These are phyloP conservation scores for Malus asiatica DNA, from an alignment of 306 rosid genomes.

Conservation along the genomic window DNA sequence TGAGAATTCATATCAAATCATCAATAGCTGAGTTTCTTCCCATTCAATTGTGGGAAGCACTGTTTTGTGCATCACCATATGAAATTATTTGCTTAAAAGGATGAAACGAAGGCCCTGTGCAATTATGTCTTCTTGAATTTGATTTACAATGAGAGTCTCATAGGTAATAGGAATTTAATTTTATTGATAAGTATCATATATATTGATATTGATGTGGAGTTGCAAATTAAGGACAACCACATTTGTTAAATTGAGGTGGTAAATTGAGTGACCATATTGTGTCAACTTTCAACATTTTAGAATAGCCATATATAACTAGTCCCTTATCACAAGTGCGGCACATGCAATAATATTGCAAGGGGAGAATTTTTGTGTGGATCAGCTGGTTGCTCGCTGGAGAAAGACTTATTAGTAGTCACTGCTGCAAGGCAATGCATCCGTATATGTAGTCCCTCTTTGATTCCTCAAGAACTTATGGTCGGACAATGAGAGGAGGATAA, in stretches of 20 bases:
- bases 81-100: not conserved
- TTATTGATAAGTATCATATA: not conserved
- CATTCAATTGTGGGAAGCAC: conserved; percentile 27
- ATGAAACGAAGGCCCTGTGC: not conserved
- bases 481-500: not conserved
- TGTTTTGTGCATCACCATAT: conserved; percentile 11
- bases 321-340: not conserved
- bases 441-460: not conserved
- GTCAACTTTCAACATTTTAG: not conserved
- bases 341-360: not conserved
- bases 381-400: not conserved
- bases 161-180: not conserved
- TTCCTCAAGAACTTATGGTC: not conserved
- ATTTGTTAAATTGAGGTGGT: not conserved
- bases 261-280: not conserved
- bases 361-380: not conserved
- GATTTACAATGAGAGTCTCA: not conserved
- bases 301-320: not conserved
- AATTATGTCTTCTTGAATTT: not conserved
- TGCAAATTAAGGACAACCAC: conserved; percentile 3
- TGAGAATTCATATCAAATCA: not conserved
- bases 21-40: not conserved
- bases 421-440: not conserved
- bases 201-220: conserved; percentile 7
- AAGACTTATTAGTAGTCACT: not conserved